Base-by-base conservation (phyloP, 2,329 filamentous ascomycete species). In the Cyclaneusma minus region DNA sequence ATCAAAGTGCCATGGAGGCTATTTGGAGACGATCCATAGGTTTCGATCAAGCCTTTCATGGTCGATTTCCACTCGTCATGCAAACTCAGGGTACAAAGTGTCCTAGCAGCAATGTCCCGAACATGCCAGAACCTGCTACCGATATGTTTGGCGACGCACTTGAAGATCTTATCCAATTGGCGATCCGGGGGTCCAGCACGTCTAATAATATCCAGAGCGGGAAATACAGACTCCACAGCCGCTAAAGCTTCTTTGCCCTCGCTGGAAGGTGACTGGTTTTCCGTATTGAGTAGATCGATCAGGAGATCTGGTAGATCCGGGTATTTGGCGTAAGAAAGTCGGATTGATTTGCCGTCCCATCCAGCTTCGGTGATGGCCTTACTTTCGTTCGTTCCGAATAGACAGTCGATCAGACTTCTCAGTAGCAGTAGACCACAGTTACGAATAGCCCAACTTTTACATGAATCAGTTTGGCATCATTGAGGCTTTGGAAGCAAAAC, bases 351-450 rank as follows among this genome's bases (percentile, higher is more conserved):
- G 3, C 71, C 70, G 33, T 74, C 67, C 68, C 70, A 73, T 3
- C 70, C 68, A 25, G 54, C 63, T 47, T 63, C 75, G 41, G 63
- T 72, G 24, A 52, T 56, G 4, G 52, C 40, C 44, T 75, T 84
- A 56, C 58, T 82, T 50, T 83, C 76, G 29, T 70, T 74, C 0
- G 74, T 81, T 10, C 81, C 80, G 15, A 89, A 69, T 1, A 91
- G 56, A 35, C 68, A 67, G 44, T 89, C 81, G 27, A 92, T 79
- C 4, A 94, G 60, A 34, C 83, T 82, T 29, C 87, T 72, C 36
- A 95, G 73, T 5, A 98, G 68, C 54, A 95, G 78, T 17, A 95
- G 55, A 2, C 84, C 84, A 38, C 84, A 94, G 48, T 98, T 98
- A 1, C 85, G 75, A 30, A 98, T 84, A 0, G 85, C 82, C 89